These are phyloP conservation scores for Hyaloperonospora brassicae DNA, from an alignment of 352 stramenopile genomes.

Conservation along the genomic window DNA sequence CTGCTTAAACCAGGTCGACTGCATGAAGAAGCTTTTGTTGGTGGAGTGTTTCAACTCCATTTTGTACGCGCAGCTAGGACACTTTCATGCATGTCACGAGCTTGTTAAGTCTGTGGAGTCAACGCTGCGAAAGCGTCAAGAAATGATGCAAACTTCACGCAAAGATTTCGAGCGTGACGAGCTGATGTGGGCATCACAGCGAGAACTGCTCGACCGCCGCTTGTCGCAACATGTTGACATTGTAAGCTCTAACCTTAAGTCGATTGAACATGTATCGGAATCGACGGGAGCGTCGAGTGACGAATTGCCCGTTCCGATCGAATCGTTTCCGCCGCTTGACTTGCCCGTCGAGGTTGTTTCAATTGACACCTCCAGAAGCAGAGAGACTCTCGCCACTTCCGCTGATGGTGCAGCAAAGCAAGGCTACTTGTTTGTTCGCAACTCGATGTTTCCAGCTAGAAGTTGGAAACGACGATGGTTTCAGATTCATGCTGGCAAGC, in stretches of 20 bases:
- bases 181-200: constrained; percentile 62
- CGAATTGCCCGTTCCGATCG: constrained; percentile 16
- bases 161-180: constrained; percentile 71
- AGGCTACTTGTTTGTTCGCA: constrained; percentile 81
- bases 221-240: constrained; percentile 47
- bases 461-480: constrained; percentile 86
- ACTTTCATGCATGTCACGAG: constrained; percentile 78
- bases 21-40: constrained; percentile 79
- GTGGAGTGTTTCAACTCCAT: constrained; percentile 82
- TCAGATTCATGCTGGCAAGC: constrained; percentile 79
- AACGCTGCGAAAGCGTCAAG: constrained; percentile 53
- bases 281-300: constrained; percentile 8
- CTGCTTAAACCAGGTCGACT: constrained; percentile 75
- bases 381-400: constrained; percentile 25
- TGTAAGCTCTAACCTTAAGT: constrained; percentile 11
- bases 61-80: constrained; percentile 67
- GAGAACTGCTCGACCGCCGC: constrained; percentile 48
- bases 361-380: constrained; percentile 49
- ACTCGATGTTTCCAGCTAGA: constrained; percentile 68
- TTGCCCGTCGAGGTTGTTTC: constrained; percentile 77
- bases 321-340: constrained; percentile 37
- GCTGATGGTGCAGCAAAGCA: constrained; percentile 53
- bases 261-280: constrained; percentile 14
- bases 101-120: constrained; percentile 73
- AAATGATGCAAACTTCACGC: constrained; percentile 53